phyloP scores from a whole-genome alignment of 2,329 filamentous ascomycete genomes.

The Pseudocercospora musae region DNA sequence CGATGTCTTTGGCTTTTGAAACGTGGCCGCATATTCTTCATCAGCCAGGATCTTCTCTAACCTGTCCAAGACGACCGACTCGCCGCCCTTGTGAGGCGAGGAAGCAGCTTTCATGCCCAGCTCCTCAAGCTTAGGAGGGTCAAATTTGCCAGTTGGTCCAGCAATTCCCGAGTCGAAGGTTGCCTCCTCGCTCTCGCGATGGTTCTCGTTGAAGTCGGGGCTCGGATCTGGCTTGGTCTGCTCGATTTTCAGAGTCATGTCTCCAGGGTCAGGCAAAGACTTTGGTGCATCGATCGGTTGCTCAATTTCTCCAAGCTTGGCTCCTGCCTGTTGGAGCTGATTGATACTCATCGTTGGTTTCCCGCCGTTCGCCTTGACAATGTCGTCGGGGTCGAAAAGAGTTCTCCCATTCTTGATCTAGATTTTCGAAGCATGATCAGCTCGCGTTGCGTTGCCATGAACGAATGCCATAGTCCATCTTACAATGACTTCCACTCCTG shows the following conservation, averaged over 20 bases:
- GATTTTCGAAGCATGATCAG: not conserved
- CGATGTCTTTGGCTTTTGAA: conserved; percentile 72
- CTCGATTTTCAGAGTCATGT: conserved; percentile 57
- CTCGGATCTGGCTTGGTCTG: conserved; percentile 50
- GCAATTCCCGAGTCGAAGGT: conserved; percentile 58
- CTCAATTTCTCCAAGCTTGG: conserved; percentile 60
- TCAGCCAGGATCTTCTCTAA: conserved; percentile 60
- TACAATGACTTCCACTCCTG: conserved; percentile 65
- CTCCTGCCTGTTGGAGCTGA: conserved; percentile 61
- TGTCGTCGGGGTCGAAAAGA: conserved; percentile 68
- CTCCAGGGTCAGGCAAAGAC: conserved; percentile 62
- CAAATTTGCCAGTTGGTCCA: conserved; percentile 66
- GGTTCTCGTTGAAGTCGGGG: conserved; percentile 60
- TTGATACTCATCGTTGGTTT: conserved; percentile 73
- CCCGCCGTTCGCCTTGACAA: conserved; percentile 62
- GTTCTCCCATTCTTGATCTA: conserved; percentile 59
- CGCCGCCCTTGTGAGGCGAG: conserved; percentile 68
- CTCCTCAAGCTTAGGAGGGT: conserved; percentile 67
- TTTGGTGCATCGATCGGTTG: conserved; percentile 60
- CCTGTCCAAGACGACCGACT: conserved; percentile 58
- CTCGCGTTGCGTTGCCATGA: not conserved
- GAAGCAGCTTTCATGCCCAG: conserved; percentile 64
- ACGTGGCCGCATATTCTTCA: conserved; percentile 66
- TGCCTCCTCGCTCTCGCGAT: conserved; percentile 54
- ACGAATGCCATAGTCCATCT: not conserved